A percentile compares a stretch with the other conserved stretches of the same genome.
Conservation (phyloP, 305 asterid species). For the Rubia tinctorum region DNA sequence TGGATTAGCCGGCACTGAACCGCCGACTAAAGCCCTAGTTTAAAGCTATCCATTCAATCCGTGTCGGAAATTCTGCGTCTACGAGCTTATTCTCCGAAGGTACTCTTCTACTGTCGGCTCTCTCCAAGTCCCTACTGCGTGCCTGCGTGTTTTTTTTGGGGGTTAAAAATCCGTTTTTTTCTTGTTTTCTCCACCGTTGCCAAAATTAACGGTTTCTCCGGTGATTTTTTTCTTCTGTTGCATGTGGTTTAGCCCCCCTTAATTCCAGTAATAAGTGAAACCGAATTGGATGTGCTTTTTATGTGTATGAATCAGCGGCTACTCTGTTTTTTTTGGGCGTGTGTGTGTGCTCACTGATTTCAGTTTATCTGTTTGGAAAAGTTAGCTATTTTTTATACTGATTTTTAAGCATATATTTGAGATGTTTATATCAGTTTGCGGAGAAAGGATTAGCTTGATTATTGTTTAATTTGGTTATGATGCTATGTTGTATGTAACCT, state of each 20-base stretch:
- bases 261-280: background rate
- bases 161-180: background rate
- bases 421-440: background rate
- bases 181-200: background rate
- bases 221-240: background rate
- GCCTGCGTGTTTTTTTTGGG: background rate
- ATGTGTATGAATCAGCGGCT: background rate
- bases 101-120: conserved; percentile 19
- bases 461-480: background rate
- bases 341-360: background rate
- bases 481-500: background rate
- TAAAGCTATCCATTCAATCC: conserved; percentile 1
- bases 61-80: conserved; percentile 10
- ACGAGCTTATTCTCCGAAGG: conserved; percentile 17
- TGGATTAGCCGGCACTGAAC: conserved; percentile 23
- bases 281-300: background rate
- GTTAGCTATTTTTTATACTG: too few relatives aligned
- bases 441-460: background rate
- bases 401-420: background rate
- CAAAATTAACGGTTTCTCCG: background rate
- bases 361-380: background rate
- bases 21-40: conserved; percentile 20
- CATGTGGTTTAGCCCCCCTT: background rate
- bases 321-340: background rate
- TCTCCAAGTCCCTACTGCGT: background rate